Percentiles rank a stretch among this genome's conserved stretches.
Conservation (phyloP, 257 asterid species). For the Ilex aquifolium region DNA sequence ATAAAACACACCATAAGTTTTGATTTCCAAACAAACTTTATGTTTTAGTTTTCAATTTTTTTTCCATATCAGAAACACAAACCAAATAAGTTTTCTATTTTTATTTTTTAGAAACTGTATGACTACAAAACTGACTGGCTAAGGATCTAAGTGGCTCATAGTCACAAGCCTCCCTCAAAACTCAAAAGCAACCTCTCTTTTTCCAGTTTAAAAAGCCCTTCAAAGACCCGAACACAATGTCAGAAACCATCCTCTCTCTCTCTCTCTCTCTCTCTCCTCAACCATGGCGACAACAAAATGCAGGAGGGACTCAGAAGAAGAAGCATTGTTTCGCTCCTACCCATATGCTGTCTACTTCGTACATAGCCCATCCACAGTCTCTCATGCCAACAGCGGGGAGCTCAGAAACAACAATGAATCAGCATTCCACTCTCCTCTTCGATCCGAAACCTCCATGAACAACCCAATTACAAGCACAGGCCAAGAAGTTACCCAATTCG, state of each 20-base stretch:
- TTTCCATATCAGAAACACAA: too few relatives aligned
- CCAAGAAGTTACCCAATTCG: constrained; percentile 14
- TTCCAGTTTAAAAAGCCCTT: constrained; percentile 26
- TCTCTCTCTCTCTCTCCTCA: background rate
- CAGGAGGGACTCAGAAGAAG: constrained; percentile 53
- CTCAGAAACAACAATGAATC: constrained; percentile 1
- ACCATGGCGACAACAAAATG: constrained; percentile 4
- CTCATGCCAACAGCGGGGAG: constrained; percentile 35
- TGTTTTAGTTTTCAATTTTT: too few relatives aligned
- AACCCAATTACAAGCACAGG: background rate
- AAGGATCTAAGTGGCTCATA: too few relatives aligned
- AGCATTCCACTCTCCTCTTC: constrained; percentile 13
- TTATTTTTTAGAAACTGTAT: too few relatives aligned
- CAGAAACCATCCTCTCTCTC: background rate
- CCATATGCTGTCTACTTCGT: constrained; percentile 56
- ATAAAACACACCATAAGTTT: too few relatives aligned
- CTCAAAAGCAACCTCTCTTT: constrained; percentile 11
- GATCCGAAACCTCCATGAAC: constrained; percentile 5
- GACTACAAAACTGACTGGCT: too few relatives aligned
- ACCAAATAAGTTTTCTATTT: too few relatives aligned
- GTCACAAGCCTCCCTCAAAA: too few relatives aligned
- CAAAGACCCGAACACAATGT: background rate
- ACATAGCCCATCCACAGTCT: constrained; percentile 58
- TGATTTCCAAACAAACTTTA: too few relatives aligned
- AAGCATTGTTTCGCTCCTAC: constrained; percentile 51